phyloP scores from a whole-genome alignment of 345 rosid genomes.

The Hirschfeldia incana region DNA sequence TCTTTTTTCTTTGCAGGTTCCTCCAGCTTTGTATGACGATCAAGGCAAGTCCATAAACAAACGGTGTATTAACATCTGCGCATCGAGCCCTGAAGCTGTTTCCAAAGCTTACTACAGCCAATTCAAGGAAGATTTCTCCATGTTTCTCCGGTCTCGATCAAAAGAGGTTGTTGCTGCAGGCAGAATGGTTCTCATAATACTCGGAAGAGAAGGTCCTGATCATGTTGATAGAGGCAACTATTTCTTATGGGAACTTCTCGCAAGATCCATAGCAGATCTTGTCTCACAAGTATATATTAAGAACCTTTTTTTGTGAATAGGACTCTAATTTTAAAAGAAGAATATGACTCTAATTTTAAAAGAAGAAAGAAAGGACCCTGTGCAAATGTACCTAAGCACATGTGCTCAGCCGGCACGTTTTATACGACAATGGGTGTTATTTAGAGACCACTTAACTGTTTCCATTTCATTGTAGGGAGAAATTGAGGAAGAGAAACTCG shows the following conservation, averaged over 20 bases:
- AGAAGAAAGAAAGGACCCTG: too few species aligned
- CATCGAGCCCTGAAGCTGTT: conserved; percentile 57
- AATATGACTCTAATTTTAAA: too few species aligned
- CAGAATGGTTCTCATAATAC: conserved; percentile 65
- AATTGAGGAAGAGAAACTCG: conserved; percentile 64
- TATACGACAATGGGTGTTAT: background rate
- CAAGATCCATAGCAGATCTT: conserved; percentile 53
- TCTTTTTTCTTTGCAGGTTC: conserved; percentile 50
- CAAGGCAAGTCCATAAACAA: conserved; percentile 70
- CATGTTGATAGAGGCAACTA: conserved; percentile 88
- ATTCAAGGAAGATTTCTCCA: conserved; percentile 69
- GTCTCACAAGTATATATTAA: conserved; percentile 50
- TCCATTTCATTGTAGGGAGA: conserved; percentile 48
- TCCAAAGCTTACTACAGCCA: conserved; percentile 63
- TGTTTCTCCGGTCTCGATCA: conserved; percentile 62
- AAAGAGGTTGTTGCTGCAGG: conserved; percentile 59
- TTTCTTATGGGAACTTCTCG: conserved; percentile 72
- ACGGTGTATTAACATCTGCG: conserved; percentile 62
- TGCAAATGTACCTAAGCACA: too few species aligned
- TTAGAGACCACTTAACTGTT: background rate
- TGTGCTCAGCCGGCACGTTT: too few species aligned
- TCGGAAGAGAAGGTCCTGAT: conserved; percentile 64
- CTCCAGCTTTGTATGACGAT: conserved; percentile 59
- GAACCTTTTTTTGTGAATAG: too few species aligned
- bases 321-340: too few species aligned